These are phyloP conservation scores for Pythium diclinum DNA, from an alignment of 352 stramenopile genomes.

Conservation along the genomic window DNA sequence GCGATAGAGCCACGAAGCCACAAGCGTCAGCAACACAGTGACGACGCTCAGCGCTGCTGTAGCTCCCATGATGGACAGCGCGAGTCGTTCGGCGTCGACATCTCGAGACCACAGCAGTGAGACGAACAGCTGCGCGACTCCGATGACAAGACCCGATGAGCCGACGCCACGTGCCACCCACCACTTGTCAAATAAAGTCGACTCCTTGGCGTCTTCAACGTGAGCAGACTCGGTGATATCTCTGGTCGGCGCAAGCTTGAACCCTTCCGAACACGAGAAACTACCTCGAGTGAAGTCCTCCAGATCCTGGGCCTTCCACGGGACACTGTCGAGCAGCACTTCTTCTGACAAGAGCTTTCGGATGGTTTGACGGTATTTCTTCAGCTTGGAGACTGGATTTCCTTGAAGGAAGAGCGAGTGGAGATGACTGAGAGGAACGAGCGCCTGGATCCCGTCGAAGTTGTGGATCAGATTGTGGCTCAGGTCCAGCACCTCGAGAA, in stretches of 20 bases:
- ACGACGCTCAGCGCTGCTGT: conserved; percentile 1
- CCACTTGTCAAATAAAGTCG: not conserved
- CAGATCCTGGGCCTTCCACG: conserved; percentile 10
- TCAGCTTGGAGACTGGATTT: conserved; percentile 11
- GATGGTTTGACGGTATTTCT: not conserved
- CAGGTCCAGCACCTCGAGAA: conserved; percentile 12
- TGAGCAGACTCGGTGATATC: not conserved
- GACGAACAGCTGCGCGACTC: conserved; percentile 9
- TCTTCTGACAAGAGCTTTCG: conserved; percentile 2
- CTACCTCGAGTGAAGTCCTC: not conserved
- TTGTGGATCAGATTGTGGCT: conserved; percentile 8
- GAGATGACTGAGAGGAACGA: not conserved
- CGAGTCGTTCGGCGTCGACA: not conserved
- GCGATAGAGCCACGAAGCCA: not conserved
- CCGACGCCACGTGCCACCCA: conserved; percentile 1
- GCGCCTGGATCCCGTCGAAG: conserved; percentile 2
- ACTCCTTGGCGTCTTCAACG: too few relatives aligned
- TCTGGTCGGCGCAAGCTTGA: not conserved
- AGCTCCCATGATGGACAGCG: conserved; percentile 4
- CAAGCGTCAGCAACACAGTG: not conserved
- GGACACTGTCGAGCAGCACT: not conserved
- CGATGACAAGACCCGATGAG: conserved; percentile 11
- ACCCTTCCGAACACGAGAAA: not conserved
- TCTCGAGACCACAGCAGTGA: conserved; percentile 12
- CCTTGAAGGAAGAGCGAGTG: not conserved